Evolutionary conservation across 1,139 yeast species (phyloP), one percentile per base, ranked within the genome.

Genomic region (Diutina pseudorugosa): DNA sequence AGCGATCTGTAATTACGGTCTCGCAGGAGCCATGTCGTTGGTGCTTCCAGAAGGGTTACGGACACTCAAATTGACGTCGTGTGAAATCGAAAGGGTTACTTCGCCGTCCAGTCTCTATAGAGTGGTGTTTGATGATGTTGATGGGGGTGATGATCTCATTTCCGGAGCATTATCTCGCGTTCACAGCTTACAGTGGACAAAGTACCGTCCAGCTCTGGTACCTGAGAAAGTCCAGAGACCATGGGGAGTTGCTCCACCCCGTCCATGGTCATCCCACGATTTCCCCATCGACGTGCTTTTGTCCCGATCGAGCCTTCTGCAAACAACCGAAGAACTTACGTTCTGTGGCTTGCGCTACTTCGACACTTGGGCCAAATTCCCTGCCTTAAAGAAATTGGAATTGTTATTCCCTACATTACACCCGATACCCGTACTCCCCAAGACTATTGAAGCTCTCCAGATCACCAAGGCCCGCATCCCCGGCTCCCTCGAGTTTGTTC

Each of bases 251-350:
- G n/a, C 16, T 9, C 21, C 41, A 3, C 36, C 40, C 5, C 49
- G 49, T 7, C 49, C 49, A 7, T 45, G 49, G 49, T 45, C 49
- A 4, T 45, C 49, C 7, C 36, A 45, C 18, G 49, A 45, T 27
- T 45, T 45, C 21, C 49, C 49, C 19, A 45, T 45, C 27, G 49
- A 45, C 16, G 41, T n/a, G 12, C 25, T 45, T 11, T 45, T 45
- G 40, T 25, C 33, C 14, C 16, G 19, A 8, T 18, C 14, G 2
- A n/a, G 19, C 9, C 21, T 7, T 7, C 20, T 9, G 14, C 27
- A 27, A n/a, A n/a, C 21, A 1, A 27, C 40, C 11, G 23, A 25
- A n/a, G 40, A 45, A 16, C 30, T 45, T 9, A n/a, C 19, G 12
- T 19, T 45, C 4, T 45, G 49, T 45, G 49, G 49, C 4, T 27